These are phyloP conservation scores for Tricholoma hemisulphureum DNA, from an alignment of 768 basidiomycete genomes.

Conservation along the genomic window DNA sequence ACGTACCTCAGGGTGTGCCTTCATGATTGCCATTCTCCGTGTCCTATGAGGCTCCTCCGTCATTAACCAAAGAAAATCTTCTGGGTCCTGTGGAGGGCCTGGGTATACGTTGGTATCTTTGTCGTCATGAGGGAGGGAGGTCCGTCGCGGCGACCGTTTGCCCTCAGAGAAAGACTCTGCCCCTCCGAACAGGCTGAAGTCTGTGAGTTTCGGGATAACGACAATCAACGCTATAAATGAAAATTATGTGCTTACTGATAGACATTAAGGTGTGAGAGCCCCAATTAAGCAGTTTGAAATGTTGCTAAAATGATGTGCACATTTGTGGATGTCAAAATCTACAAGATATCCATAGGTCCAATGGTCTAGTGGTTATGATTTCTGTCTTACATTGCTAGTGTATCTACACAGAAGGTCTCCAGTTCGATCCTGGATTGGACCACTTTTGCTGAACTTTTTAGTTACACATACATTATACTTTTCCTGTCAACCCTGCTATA, in stretches of 20 bases:
- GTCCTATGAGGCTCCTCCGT: conserved; percentile 97
- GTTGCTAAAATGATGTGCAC: too few relatives aligned
- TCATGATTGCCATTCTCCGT: conserved; percentile 84
- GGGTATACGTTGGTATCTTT: conserved; percentile 42
- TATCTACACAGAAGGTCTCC: conserved; percentile 34
- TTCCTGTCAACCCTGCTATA: too few relatives aligned
- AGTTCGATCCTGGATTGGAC: conserved; percentile 37
- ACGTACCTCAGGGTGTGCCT: conserved; percentile 85
- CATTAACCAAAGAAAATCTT: conserved; percentile 95
- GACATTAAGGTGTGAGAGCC: background rate
- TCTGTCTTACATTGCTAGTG: conserved; percentile 30
- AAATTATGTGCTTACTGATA: background rate
- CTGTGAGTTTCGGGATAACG: conserved; percentile 29
- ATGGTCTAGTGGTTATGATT: conserved; percentile 51
- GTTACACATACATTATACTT: too few relatives aligned
- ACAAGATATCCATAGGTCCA: conserved; percentile 21
- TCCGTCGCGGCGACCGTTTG: conserved; percentile 51
- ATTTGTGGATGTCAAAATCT: background rate
- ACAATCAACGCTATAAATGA: background rate
- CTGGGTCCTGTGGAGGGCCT: conserved; percentile 67
- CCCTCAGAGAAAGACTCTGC: conserved; percentile 72
- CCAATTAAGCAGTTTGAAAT: too few relatives aligned
- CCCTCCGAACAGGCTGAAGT: conserved; percentile 81
- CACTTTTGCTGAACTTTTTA: conserved; percentile 18
- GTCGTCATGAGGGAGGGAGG: conserved; percentile 43